Percentiles rank a stretch among this genome's conserved stretches.
These are phyloP conservation scores for Apiotrichum mycotoxinovorans DNA, from an alignment of 1,284 basidiomycete species.

Conservation along the genomic window DNA sequence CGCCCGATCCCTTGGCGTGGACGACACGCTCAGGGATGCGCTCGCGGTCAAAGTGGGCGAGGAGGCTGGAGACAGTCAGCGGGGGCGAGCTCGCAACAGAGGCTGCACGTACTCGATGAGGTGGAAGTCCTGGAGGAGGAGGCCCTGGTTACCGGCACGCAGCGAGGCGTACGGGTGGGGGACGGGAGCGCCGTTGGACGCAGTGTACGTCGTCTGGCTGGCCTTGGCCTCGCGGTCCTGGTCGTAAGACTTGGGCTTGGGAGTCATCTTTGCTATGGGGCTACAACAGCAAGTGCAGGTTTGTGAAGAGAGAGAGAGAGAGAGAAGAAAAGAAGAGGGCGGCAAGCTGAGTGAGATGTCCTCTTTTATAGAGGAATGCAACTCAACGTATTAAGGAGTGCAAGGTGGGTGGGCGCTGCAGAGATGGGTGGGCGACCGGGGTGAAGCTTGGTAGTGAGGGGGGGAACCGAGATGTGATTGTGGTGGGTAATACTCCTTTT, in stretches of 20 bases:
- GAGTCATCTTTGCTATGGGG: neutral
- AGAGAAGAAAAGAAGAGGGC: neutral
- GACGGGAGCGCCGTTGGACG: conserved; percentile 73
- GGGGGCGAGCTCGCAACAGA: neutral
- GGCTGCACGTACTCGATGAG: conserved; percentile 13
- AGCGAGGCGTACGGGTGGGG: conserved; percentile 62
- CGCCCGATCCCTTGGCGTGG: conserved; percentile 60
- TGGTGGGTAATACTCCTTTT: neutral
- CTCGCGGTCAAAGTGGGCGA: conserved; percentile 47
- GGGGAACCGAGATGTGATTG: no score
- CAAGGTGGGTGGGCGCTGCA: neutral
- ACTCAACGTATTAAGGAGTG: neutral
- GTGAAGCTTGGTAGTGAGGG: no score
- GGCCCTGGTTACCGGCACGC: conserved; percentile 69
- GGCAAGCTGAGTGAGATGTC: neutral
- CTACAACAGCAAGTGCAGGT: conserved; percentile 44
- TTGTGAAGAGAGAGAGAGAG: neutral
- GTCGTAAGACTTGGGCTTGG: conserved; percentile 14
- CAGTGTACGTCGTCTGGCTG: conserved; percentile 61
- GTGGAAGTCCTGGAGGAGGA: conserved; percentile 71
- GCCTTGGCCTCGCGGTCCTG: conserved; percentile 5
- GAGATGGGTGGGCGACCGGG: no score
- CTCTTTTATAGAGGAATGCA: neutral
- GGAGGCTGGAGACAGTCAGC: conserved; percentile 51
- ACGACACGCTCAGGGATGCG: conserved; percentile 91